Evolutionary conservation across 108 stramenopile genomes (phyloP).

Genomic region (Nitzschia putrida): DNA sequence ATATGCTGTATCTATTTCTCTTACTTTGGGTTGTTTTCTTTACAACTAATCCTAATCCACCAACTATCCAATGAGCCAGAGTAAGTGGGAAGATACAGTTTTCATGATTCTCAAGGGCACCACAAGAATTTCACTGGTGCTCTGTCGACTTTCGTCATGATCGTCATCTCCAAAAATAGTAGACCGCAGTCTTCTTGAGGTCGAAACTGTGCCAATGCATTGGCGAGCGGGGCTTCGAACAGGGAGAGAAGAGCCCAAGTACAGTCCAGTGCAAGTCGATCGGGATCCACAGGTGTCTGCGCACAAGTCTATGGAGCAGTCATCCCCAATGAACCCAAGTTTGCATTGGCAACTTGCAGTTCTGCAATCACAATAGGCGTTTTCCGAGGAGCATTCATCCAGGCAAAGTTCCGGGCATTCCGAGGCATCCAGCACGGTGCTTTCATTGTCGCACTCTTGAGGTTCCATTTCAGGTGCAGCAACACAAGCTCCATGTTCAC

Average conservation of each 20-base stretch:
- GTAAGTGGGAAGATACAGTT: too few relatives aligned
- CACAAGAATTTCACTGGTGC: too few relatives aligned
- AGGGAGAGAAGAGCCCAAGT: conserved; percentile 41
- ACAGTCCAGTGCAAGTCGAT: conserved; percentile 47
- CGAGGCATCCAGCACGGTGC: conserved; percentile 31
- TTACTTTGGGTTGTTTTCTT: too few relatives aligned
- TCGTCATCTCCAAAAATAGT: too few relatives aligned
- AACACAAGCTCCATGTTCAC: conserved; percentile 50
- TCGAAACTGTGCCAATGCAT: neutral
- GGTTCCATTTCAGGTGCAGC: conserved; percentile 18
- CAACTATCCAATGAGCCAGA: too few relatives aligned
- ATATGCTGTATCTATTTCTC: too few relatives aligned
- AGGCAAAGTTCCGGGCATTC: conserved; percentile 47
- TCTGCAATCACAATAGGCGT: conserved; percentile 58
- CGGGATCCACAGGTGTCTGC: conserved; percentile 53
- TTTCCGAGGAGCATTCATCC: conserved; percentile 21
- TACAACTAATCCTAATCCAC: too few relatives aligned
- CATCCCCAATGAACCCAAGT: conserved; percentile 43
- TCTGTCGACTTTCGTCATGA: too few relatives aligned
- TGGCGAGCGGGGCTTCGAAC: neutral
- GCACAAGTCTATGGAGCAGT: conserved; percentile 52
- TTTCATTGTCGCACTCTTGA: conserved; percentile 12
- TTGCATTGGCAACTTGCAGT: conserved; percentile 50
- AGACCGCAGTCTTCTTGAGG: too few relatives aligned
- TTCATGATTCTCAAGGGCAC: too few relatives aligned